Base-by-base conservation (phyloP, 345 rosid genomes). In the Brassica napus region DNA sequence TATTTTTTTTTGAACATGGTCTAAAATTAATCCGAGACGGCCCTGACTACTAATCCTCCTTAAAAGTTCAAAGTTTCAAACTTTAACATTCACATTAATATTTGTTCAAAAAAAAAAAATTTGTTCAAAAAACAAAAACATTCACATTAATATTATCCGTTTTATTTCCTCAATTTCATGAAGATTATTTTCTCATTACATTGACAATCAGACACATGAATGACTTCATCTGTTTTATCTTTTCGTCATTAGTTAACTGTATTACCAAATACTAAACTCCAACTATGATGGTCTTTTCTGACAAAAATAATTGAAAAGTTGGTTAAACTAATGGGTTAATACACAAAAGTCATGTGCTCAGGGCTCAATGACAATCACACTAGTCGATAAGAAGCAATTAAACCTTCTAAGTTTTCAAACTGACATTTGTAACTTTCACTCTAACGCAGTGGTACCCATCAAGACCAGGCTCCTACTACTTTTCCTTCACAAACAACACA, bases 381-480 rank as follows among this genome's bases (percentile, higher is more conserved):
- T 57, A 31, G 10, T 65, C 23, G n/a, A 4, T 65, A 55, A 66
- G 28, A 66, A 16, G 69, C 69, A 65, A 55, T 34, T 65, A 54
- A 57, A 35, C 15, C 16, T 34, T 55, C 23, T 37, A 4, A 54
- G 14, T 60, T 62, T 30, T 31, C 42, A 63, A 32, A 14, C 23
- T n/a, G 1, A 8, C 42, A 64, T 55, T 61, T 6, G 35, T 23
- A 35, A 62, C 26, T 49, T n/a, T 64, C 8, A 73, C 35, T 52
- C 10, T 49, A 74, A 65, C 65, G 35, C 77, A 93, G 99, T 95
- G 99, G 99, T 83, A 91, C 61, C 92, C 96, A 54, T 91, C 99
- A 42, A 91, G 98, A 54, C 83, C 87, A 82, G 98, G 99, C 28
- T 86, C 84, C 67, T 95, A 81, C 94, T 95, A 90, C 91, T 95